Evolutionary conservation across 1,284 basidiomycete genomes (phyloP), one percentile per base, ranked within the genome.

Genomic region (Trametes hirsuta): DNA sequence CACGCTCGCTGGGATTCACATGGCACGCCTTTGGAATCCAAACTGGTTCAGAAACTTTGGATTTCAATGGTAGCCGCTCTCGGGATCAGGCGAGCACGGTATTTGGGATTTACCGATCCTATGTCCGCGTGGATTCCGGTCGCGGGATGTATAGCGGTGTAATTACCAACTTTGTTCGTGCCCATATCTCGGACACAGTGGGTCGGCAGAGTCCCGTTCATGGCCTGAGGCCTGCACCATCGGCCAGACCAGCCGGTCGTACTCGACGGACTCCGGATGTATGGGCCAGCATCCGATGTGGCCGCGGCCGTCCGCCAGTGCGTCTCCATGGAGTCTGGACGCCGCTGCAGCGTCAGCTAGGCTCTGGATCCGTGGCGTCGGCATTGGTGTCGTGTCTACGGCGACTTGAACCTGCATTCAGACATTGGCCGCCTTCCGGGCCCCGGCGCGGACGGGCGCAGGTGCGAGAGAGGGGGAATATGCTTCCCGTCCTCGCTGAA

Each of bases 361-460:
- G 48, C 49, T 58, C 55, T 47, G 55, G 49, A 51, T 52, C 49
- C 55, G 55, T 39, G 21, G 34, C 45, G 36, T 22, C 40, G 56
- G n/a, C 36, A 37, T 34, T 39, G 48, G 14, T 22, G 49, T 47
- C 49, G 42, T 15, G 30, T 30, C 30, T 15, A 34, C 54, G 41
- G 40, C 39, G 47, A 42, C 47, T 37, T 44, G 30, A 8, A n/a
- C 36, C 22, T 14, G 30, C 46, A 34, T 42, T 24, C 46, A 35
- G 37, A 25, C 30, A 30, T 14, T 9, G 9, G 18, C 18, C 18
- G 18, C 18, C 15, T 49, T 24, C 6, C 12, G 24, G 50, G 22
- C 42, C 56, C 18, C 36, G 56, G 36, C 44, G 24, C 21, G 18
- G 12, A 9, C 18, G 21, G 12, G 18, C 21, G 30, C 11, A 18